phyloP scores from a whole-genome alignment of 2,329 filamentous ascomycete species.

The Phaeosphaeriaceae sp. region DNA sequence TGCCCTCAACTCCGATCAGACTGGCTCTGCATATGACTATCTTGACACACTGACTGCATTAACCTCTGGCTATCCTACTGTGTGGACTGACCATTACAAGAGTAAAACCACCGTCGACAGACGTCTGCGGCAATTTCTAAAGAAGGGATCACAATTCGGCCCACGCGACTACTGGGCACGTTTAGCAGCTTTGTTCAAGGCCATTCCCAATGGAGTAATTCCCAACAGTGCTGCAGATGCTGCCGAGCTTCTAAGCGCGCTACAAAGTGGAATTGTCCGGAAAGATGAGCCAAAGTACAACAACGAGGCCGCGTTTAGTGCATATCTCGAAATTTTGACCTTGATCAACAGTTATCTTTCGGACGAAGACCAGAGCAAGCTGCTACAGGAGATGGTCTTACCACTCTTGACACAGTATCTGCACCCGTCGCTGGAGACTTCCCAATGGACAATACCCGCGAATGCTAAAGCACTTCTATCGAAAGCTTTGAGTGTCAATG shows the following conservation, averaged over 20 bases:
- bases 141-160: slow-evolving; percentile 84
- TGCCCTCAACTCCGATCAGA: slow-evolving; percentile 73
- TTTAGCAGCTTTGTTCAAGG: slow-evolving; percentile 66
- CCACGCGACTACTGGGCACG: slow-evolving; percentile 74
- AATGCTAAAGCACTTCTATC: slow-evolving; percentile 48
- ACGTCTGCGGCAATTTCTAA: slow-evolving; percentile 73
- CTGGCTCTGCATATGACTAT: slow-evolving; percentile 75
- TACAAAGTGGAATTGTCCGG: slow-evolving; percentile 73
- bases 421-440: slow-evolving; percentile 51
- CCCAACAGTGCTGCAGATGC: slow-evolving; percentile 60
- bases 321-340: slow-evolving; percentile 71
- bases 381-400: slow-evolving; percentile 57
- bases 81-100: slow-evolving; percentile 74
- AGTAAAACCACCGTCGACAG: slow-evolving; percentile 63
- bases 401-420: slow-evolving; percentile 63
- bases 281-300: slow-evolving; percentile 78
- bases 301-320: slow-evolving; percentile 72
- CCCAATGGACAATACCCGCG: slow-evolving; percentile 59
- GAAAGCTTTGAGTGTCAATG: slow-evolving; percentile 50
- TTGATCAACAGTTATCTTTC: slow-evolving; percentile 50
- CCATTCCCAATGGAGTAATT: slow-evolving; percentile 64
- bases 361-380: slow-evolving; percentile 54
- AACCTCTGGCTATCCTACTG: slow-evolving; percentile 67
- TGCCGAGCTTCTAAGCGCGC: slow-evolving; percentile 67
- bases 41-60: slow-evolving; percentile 70